Evolutionary conservation across 495 filamentous ascomycete genomes (phyloP), one percentile per base, ranked within the genome.

Genomic region (Elasticomyces elasticus): DNA sequence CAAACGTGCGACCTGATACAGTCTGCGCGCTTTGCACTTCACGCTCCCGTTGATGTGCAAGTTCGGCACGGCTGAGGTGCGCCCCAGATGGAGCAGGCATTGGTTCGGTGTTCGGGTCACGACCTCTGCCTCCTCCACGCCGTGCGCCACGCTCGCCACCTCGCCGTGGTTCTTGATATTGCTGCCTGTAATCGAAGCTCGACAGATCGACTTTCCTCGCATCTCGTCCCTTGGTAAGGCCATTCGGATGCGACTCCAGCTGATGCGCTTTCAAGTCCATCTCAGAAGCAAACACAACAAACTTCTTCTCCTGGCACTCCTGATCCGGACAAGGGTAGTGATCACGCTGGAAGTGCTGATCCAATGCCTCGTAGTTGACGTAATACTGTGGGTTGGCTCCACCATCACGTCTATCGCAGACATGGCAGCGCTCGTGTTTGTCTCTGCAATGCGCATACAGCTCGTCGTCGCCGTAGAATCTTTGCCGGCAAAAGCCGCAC

Each of bases 391-490:
- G 87, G 23, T 88, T 84, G 25, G 79, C 74, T 33, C 82, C 75
- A 38, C 75, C 75, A 51, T 81, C 79, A 37, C 76, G 71, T 38
- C 88, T 74, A 64, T 99, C 92, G 67, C 92, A 99, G 27, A 99
- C 80, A 62, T 95, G 89, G 64, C 92, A 99, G 49, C 87, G 80
- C 69, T 97, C 94, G 62, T 99, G 92, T 60, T 84, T 87, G 53
- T 88, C 85, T 30, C 91, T 75, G 65, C 94, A 97, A 66, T 99
- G 92, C 28, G 82, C 74, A 65, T 88, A 99, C 0, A 97, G 75
- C 73, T 99, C 94, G 65, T 99, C 92, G 49, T 86, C 87, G 5
- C 90, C 90, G 66, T 97, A 99, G 69, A 95, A 99, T 23, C 94
- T 78, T 58, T 86, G 77, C 30, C 82, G 79, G 67, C 92, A 99